Evolutionary conservation across 2,329 filamentous ascomycete species (phyloP).

Genomic region (Botrytis squamosa): DNA sequence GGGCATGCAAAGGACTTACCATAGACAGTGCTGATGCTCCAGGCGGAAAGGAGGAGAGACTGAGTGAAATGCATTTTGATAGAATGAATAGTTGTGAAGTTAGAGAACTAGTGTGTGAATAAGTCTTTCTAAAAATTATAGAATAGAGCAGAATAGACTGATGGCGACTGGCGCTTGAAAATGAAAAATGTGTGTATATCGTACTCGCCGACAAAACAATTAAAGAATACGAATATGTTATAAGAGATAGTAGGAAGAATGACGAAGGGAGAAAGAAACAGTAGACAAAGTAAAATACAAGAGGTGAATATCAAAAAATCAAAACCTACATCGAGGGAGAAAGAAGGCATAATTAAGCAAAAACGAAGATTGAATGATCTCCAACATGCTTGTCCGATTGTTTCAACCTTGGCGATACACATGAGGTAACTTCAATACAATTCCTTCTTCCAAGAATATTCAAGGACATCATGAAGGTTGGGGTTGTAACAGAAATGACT

Average conservation of each 20-base stretch:
- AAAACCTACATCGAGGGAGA: slow-evolving; percentile 21
- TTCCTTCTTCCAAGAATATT: slow-evolving; percentile 17
- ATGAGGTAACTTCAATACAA: slow-evolving; percentile 14
- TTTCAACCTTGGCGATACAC: slow-evolving; percentile 4
- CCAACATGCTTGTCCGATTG: slow-evolving; percentile 16
- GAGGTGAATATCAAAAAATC: slow-evolving; percentile 9
- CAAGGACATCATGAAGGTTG: slow-evolving; percentile 16
- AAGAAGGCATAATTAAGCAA: slow-evolving; percentile 33
- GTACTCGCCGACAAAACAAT: slow-evolving; percentile 38
- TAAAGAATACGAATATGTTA: slow-evolving; percentile 14
- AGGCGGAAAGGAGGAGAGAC: slow-evolving; percentile 32
- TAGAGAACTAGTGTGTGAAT: slow-evolving; percentile 30
- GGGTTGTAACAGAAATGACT: slow-evolving; percentile 4
- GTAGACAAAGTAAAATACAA: slow-evolving; percentile 11
- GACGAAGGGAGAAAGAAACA: slow-evolving; percentile 13
- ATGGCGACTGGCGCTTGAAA: slow-evolving; percentile 37
- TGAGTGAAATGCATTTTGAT: slow-evolving; percentile 40
- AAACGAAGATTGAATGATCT: slow-evolving; percentile 28
- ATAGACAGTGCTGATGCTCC: slow-evolving; percentile 36
- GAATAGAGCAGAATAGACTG: slow-evolving; percentile 19
- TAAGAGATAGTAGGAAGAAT: background rate
- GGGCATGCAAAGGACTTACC: slow-evolving; percentile 28
- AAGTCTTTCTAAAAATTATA: slow-evolving; percentile 13
- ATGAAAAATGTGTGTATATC: slow-evolving; percentile 32
- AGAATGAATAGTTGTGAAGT: slow-evolving; percentile 23